These are phyloP conservation scores for Penicillium sp. DNA, from an alignment of 2,329 filamentous ascomycete species.

Conservation along the genomic window DNA sequence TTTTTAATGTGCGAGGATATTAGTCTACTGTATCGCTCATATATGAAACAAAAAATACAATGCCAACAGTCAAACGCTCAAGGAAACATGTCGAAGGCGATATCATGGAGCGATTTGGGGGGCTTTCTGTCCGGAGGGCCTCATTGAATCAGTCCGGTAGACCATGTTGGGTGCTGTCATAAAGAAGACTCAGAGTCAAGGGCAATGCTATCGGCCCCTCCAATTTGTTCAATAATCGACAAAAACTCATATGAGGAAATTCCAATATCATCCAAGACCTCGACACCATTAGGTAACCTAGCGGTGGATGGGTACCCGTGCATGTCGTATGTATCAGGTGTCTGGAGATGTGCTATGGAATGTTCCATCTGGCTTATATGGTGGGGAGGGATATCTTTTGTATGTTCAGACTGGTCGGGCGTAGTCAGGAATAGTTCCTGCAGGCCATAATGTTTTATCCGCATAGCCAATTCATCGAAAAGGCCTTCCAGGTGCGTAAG, in stretches of 20 bases:
- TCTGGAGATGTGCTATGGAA: not conserved
- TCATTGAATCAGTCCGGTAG: no score
- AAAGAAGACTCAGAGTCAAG: not conserved
- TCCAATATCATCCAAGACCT: not conserved
- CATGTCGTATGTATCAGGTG: not conserved
- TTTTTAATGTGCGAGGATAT: no score
- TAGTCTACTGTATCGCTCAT: no score
- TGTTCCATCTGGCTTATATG: not conserved
- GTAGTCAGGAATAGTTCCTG: not conserved
- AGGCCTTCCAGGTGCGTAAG: constrained; percentile 29
- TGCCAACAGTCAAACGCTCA: no score
- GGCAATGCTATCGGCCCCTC: not conserved
- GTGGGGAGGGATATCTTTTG: not conserved
- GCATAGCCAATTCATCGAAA: constrained; percentile 27
- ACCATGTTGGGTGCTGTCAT: not conserved
- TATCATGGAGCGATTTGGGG: no score
- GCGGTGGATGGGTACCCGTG: not conserved
- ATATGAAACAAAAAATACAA: not conserved
- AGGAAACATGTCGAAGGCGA: no score
- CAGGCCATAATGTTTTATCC: not conserved
- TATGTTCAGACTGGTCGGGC: not conserved
- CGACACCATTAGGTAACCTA: not conserved
- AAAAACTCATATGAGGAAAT: not conserved
- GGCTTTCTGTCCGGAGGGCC: no score
- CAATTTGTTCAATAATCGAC: not conserved